Evolutionary conservation across 2,329 filamentous ascomycete species (phyloP).

Genomic region (Monosporascus sp.): DNA sequence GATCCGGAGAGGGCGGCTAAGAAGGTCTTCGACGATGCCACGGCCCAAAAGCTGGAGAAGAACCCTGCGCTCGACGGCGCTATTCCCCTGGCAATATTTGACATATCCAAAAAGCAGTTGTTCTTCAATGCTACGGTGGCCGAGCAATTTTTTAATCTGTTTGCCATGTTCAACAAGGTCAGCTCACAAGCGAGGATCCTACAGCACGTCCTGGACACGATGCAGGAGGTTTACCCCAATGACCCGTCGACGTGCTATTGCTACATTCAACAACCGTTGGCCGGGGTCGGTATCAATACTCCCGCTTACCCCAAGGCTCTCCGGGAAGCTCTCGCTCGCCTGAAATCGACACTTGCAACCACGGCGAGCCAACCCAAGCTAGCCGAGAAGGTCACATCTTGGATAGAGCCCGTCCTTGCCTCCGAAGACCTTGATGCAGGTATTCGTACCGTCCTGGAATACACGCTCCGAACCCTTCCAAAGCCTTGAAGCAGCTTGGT

Average conservation of each 20-base stretch:
- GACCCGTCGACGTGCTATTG: slow-evolving; percentile 63
- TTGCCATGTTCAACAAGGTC: slow-evolving; percentile 63
- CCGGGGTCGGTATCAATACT: slow-evolving; percentile 58
- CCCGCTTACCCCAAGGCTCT: slow-evolving; percentile 70
- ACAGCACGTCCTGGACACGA: slow-evolving; percentile 64
- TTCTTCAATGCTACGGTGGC: slow-evolving; percentile 62
- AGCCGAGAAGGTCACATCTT: slow-evolving; percentile 43
- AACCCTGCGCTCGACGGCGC: slow-evolving; percentile 88
- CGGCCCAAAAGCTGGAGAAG: slow-evolving; percentile 51
- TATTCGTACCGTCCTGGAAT: slow-evolving; percentile 50
- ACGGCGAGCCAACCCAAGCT: slow-evolving; percentile 42
- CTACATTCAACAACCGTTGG: slow-evolving; percentile 64
- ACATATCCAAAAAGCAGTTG: slow-evolving; percentile 74
- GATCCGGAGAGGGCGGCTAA: slow-evolving; percentile 35
- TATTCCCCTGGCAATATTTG: slow-evolving; percentile 88
- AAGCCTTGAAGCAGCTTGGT: slow-evolving; percentile 14
- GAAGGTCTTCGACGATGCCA: slow-evolving; percentile 42
- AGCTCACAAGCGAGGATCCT: slow-evolving; percentile 62
- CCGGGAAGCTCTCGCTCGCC: slow-evolving; percentile 54
- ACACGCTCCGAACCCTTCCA: slow-evolving; percentile 33
- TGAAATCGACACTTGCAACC: slow-evolving; percentile 47
- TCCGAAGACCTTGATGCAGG: slow-evolving; percentile 48
- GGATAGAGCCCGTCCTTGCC: slow-evolving; percentile 50
- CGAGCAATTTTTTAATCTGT: slow-evolving; percentile 75
- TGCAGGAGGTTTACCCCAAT: slow-evolving; percentile 55